These are phyloP conservation scores for Cicer judaicum DNA, from an alignment of 306 rosid genomes.

Conservation along the genomic window DNA sequence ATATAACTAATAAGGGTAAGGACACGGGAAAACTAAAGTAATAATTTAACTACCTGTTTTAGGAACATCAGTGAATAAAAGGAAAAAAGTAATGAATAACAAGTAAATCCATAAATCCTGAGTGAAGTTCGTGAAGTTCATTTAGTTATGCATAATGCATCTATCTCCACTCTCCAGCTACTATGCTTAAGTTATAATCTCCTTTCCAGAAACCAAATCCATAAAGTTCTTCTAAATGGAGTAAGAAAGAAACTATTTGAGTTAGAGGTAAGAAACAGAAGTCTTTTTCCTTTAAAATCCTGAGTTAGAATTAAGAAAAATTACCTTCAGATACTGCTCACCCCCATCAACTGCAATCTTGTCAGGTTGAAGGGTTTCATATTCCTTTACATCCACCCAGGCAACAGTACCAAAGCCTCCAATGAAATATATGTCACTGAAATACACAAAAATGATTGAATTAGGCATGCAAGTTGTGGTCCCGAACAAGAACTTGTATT, in stretches of 20 bases:
- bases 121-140: constrained; percentile 11
- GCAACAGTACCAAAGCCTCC: constrained; percentile 99
- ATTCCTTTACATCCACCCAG: constrained; percentile 97
- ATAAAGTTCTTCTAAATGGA: background rate
- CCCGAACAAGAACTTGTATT: constrained; percentile 26
- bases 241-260: constrained; percentile 1
- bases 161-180: constrained; percentile 32
- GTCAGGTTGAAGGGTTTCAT: constrained; percentile 91
- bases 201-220: constrained; percentile 38
- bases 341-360: constrained; percentile 98
- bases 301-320: constrained; percentile 21
- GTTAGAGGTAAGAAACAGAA: constrained; percentile 4
- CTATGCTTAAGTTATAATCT: background rate
- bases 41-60: constrained; percentile 10
- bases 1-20: constrained; percentile 1
- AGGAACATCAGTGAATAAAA: constrained; percentile 9
- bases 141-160: constrained; percentile 21
- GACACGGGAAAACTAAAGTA: background rate
- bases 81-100: background rate
- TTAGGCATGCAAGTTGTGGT: constrained; percentile 32
- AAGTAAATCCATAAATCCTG: constrained; percentile 19
- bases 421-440: constrained; percentile 96
- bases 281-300: constrained; percentile 22
- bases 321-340: constrained; percentile 91
- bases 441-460: constrained; percentile 42